Evolutionary conservation across 345 rosid genomes (phyloP), one percentile per base, ranked within the genome.

Genomic region (Salix exigua): DNA sequence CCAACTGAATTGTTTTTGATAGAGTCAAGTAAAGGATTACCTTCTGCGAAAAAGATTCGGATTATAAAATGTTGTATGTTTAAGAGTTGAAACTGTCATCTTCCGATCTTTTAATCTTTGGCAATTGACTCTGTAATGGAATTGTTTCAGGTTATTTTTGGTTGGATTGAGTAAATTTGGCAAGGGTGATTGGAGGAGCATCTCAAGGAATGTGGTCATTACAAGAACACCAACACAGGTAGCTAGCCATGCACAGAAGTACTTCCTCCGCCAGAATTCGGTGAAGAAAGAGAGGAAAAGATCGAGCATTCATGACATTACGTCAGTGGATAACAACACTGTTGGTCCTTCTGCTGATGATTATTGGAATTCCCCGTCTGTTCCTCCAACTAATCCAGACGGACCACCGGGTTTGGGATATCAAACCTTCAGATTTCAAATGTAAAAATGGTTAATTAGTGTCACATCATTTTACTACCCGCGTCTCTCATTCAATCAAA

Each of bases 221-320:
- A 87, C 97, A 2, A 89, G 97, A 74, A 93, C 97, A 7, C 97
- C 98, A 12, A 93, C 96, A 0, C 96, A 93, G 82, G 97, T 93
- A 0, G 96, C 97, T 0, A 93, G 97, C 77, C 97, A 93, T 71
- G 98, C 98, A n/a, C 98, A 94, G 80, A 94, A 94, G 81, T 91
- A 87, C 82, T 93, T 89, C 68, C 91, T 93, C 10, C 88, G 95
- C 55, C 97, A 91, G 75, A 85, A 40, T 69, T 77, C 88, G 2
- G 90, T 72, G 51, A 90, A 89, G 86, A 91, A 89, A 60, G 97
- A 93, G 84, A 85, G 97, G 85, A 93, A 91, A 79, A 83, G 97
- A 48, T 83, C 94, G 0, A 93, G 98, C 81, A 93, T 93, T 33
- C 98, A 93, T 9, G 98, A 93, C 79, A 93, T 91, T 12, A 78